Conservation (phyloP, 441 rosid species). For the Aquilaria agallochum region DNA sequence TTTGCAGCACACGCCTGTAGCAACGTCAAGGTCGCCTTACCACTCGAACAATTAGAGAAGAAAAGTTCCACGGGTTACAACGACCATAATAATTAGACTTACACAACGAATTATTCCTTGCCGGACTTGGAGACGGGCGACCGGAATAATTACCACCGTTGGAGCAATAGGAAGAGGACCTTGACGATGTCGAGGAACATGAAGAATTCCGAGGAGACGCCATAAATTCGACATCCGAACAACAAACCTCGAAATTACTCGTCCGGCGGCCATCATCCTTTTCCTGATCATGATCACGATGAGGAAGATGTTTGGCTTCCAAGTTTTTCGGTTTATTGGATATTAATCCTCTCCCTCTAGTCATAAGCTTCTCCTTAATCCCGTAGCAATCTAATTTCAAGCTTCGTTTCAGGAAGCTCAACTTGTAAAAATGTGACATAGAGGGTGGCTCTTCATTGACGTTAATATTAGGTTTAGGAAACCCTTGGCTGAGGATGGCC, state of each 20-base stretch:
- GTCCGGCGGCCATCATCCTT: conserved; percentile 3
- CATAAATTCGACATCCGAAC: conserved; percentile 30
- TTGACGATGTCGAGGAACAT: conserved; percentile 31
- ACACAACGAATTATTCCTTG: conserved; percentile 12
- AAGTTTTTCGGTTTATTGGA: not conserved
- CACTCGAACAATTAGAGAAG: conserved; percentile 20
- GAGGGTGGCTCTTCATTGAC: conserved; percentile 23
- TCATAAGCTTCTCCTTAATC: not conserved
- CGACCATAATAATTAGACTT: conserved; percentile 16
- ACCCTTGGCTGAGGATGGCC: conserved; percentile 42
- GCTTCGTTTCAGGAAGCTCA: conserved; percentile 41
- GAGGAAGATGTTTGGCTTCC: too few species aligned
- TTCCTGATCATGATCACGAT: too few species aligned
- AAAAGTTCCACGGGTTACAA: conserved; percentile 34
- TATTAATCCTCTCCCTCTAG: not conserved
- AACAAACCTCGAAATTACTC: conserved; percentile 25
- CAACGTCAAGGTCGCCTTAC: conserved; percentile 22
- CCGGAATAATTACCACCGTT: conserved; percentile 13
- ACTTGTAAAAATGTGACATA: conserved; percentile 14
- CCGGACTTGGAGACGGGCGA: conserved; percentile 21
- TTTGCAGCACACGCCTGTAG: too few species aligned
- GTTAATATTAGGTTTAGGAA: conserved; percentile 46
- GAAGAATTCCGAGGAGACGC: conserved; percentile 24
- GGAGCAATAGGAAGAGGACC: conserved; percentile 23
- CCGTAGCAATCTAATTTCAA: conserved; percentile 8